These are phyloP conservation scores for Brettanomyces custersianus DNA, from an alignment of 805 yeast species.

Conservation along the genomic window DNA sequence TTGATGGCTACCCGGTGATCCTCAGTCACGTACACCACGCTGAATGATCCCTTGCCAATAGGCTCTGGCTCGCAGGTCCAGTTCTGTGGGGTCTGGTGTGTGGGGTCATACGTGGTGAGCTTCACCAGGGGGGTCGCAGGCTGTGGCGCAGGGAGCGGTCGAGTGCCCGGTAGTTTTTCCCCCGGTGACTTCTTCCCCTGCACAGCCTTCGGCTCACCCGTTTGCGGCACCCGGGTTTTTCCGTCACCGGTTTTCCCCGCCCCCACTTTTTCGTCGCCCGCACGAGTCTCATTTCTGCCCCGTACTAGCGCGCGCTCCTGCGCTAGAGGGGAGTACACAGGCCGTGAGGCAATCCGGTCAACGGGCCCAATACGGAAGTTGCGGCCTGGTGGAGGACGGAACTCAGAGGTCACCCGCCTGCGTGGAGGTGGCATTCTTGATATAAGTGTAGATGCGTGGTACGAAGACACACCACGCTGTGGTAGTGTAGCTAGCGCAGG, in stretches of 20 bases:
- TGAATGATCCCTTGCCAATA: constrained; percentile 63
- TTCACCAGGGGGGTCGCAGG: no score
- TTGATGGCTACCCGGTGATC: constrained; percentile 58
- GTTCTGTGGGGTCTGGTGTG: neutral
- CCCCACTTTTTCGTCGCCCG: no score
- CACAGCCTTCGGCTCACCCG: no score
- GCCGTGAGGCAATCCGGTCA: constrained; percentile 22
- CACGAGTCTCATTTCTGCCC: no score
- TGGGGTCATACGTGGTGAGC: constrained; percentile 2
- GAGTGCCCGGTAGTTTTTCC: no score
- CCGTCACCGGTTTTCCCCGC: no score
- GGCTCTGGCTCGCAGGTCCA: constrained; percentile 16
- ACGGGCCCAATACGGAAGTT: constrained; percentile 17
- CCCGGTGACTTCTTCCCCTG: neutral
- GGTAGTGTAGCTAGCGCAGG: no score
- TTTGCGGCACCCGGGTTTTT: no score
- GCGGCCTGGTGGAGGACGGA: neutral
- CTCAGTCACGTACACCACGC: constrained; percentile 46
- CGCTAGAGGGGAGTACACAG: constrained; percentile 12
- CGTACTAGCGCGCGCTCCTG: constrained; percentile 8
- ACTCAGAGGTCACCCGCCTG: neutral
- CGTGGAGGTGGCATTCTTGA: neutral
- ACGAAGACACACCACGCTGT: neutral
- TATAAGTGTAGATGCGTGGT: neutral
- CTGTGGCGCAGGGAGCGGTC: no score